phyloP scores from a whole-genome alignment of 164 flowering plant species.

The Vitis cinerea region DNA sequence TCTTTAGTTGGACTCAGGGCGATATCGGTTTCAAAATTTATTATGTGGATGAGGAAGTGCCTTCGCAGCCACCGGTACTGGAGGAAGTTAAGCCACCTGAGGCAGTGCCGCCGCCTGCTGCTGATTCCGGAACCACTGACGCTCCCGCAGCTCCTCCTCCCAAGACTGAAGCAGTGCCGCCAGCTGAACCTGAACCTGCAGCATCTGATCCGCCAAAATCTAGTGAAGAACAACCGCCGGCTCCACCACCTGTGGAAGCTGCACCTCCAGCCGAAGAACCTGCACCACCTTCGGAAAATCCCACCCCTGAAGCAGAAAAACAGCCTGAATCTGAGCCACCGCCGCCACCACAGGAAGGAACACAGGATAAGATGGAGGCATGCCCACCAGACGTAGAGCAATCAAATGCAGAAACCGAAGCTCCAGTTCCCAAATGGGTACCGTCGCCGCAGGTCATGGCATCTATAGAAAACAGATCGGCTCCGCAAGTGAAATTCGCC shows the following conservation, averaged over 20 bases:
- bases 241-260: not conserved
- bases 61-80: slow-evolving; percentile 18
- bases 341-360: not conserved
- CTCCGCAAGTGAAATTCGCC: slow-evolving; percentile 27
- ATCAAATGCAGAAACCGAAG: slow-evolving; percentile 5
- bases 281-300: slow-evolving; percentile 9
- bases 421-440: slow-evolving; percentile 1
- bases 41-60: slow-evolving; percentile 41
- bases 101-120: slow-evolving; percentile 11
- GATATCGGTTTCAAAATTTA: slow-evolving; percentile 80
- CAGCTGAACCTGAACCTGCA: not conserved
- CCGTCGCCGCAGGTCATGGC: slow-evolving; percentile 26
- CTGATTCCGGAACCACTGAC: slow-evolving; percentile 13
- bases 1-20: slow-evolving; percentile 70
- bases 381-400: slow-evolving; percentile 11
- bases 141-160: not conserved
- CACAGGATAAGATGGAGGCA: slow-evolving; percentile 8
- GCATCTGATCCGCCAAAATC: not conserved
- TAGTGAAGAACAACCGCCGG: slow-evolving; percentile 1
- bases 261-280: slow-evolving; percentile 5
- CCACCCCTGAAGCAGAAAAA: slow-evolving; percentile 11
- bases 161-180: not conserved
- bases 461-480: slow-evolving; percentile 19
- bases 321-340: slow-evolving; percentile 16
- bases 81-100: slow-evolving; percentile 19